Conservation (phyloP, 176 grass and related monocot species). For the Triticum turgidum region DNA sequence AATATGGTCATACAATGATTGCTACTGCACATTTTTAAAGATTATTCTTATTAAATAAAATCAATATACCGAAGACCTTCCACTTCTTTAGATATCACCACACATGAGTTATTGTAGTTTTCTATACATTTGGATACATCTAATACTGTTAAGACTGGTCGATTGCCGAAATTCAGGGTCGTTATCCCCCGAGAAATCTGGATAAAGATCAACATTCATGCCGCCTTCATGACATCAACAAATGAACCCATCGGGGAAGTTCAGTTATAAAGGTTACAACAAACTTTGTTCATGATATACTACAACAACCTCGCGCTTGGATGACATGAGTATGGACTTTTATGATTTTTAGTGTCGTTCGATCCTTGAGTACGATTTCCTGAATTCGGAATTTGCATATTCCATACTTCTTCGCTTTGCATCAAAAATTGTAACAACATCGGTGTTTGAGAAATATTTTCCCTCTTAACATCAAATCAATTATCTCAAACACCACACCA, state of each 20-base stretch:
- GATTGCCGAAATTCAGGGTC: not conserved
- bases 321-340: not conserved
- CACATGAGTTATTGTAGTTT: not conserved
- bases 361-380: not conserved
- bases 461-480: not conserved
- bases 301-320: not conserved
- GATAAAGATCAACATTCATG: not conserved
- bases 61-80: not conserved
- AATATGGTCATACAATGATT: not conserved
- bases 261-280: not conserved
- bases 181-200: not conserved
- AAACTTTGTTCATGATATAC: not conserved
- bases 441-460: not conserved
- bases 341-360: not conserved
- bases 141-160: not conserved
- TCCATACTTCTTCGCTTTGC: not conserved
- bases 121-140: not conserved
- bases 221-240: not conserved
- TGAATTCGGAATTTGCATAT: not conserved
- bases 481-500: not conserved
- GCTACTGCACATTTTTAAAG: too few species aligned
- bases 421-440: not conserved
- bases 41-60: not conserved
- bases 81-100: not conserved
- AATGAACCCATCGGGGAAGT: not conserved